Conservation (phyloP, 1,284 basidiomycete species). For the Tilletiopsis washingtonensis region DNA sequence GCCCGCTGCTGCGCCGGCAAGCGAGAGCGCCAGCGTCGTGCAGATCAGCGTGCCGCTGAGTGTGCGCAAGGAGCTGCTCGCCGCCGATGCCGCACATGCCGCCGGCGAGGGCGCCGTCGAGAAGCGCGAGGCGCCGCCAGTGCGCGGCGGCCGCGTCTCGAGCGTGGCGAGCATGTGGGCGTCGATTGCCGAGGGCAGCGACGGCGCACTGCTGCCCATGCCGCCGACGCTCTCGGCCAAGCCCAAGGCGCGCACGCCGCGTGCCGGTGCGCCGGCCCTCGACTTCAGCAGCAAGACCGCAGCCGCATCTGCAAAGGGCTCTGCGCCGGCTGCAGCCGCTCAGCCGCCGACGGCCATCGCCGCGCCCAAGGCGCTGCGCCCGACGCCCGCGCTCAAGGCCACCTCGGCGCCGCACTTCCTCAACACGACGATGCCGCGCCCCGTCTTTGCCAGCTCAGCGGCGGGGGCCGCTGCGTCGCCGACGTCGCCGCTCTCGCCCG, state of each 20-base stretch:
- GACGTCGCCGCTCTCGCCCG: neutral
- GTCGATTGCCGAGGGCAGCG: slow-evolving; percentile 27
- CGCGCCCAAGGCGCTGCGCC: slow-evolving; percentile 8
- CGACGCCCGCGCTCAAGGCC: slow-evolving; percentile 13
- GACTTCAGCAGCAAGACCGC: slow-evolving; percentile 24
- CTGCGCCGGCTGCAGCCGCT: too few species aligned
- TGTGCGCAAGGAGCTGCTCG: too few species aligned
- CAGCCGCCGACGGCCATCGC: slow-evolving; percentile 9
- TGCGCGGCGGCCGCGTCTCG: slow-evolving; percentile 65
- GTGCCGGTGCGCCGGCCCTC: slow-evolving; percentile 24
- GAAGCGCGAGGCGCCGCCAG: too few species aligned
- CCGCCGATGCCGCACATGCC: too few species aligned
- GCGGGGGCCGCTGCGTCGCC: neutral
- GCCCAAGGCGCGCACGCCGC: slow-evolving; percentile 22
- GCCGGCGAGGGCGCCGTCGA: too few species aligned
- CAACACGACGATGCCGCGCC: slow-evolving; percentile 20
- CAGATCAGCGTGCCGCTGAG: too few species aligned
- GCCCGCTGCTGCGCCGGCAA: too few species aligned
- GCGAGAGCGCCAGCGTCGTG: too few species aligned
- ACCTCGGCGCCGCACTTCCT: slow-evolving; percentile 20
- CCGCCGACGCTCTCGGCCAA: slow-evolving; percentile 13
- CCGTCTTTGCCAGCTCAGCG: slow-evolving; percentile 16
- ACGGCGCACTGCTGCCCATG: neutral
- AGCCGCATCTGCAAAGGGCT: slow-evolving; percentile 8
- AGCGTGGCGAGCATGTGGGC: slow-evolving; percentile 68